Percentiles rank a stretch among this genome's conserved stretches.
Conservation (phyloP, 1,139 yeast genomes). For the Lodderomyces orthopsilosis region DNA sequence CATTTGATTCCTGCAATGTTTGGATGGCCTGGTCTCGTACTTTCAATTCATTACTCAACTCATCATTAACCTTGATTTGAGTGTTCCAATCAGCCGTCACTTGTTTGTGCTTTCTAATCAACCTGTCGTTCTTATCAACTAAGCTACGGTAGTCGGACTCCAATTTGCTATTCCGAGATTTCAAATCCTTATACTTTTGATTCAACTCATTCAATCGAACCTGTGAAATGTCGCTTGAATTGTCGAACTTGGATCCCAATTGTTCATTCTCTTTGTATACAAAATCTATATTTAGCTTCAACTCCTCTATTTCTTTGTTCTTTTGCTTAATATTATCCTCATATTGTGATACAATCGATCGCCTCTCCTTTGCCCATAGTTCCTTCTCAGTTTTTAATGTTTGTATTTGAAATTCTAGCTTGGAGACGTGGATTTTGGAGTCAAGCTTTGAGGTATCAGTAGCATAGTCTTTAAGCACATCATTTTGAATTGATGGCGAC, state of each 20-base stretch:
- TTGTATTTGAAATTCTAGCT: conserved; percentile 28
- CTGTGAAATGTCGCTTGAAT: conserved; percentile 44
- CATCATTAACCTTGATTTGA: conserved; percentile 28
- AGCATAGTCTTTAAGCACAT: neutral
- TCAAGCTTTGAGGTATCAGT: conserved; percentile 9
- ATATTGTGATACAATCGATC: conserved; percentile 24
- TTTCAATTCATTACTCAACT: conserved; percentile 28
- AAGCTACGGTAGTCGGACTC: conserved; percentile 19
- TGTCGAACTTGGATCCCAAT: conserved; percentile 48
- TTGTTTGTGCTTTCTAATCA: conserved; percentile 27
- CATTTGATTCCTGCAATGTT: conserved; percentile 31
- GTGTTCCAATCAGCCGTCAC: conserved; percentile 30
- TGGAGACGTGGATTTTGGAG: conserved; percentile 22
- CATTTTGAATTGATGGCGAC: conserved; percentile 13
- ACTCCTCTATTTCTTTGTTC: conserved; percentile 28
- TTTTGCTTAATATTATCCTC: conserved; percentile 31
- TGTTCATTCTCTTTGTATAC: conserved; percentile 56
- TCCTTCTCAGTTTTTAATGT: conserved; percentile 34
- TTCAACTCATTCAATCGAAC: conserved; percentile 39
- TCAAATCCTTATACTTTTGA: conserved; percentile 20
- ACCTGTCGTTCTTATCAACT: conserved; percentile 24
- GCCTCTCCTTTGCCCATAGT: conserved; percentile 33
- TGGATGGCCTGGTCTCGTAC: conserved; percentile 15
- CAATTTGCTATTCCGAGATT: conserved; percentile 17
- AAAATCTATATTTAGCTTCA: conserved; percentile 55